Percentiles rank a stretch among this genome's conserved stretches.
phyloP scores from a whole-genome alignment of 768 basidiomycete species.

The Calvatia gigantea region DNA sequence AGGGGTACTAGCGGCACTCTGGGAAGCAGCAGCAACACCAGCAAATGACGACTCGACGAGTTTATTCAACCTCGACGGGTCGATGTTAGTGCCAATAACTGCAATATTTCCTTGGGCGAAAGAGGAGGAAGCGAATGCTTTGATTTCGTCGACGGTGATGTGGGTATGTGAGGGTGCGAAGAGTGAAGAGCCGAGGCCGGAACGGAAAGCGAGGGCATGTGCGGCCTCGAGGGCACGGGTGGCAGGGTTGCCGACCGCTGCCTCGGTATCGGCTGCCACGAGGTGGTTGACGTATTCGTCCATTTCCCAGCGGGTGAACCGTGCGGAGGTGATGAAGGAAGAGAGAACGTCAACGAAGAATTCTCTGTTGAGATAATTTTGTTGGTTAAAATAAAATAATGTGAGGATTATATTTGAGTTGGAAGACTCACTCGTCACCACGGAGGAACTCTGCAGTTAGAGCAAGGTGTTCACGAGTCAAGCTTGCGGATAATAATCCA shows the following conservation, averaged over 20 bases:
- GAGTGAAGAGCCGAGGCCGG: conserved; percentile 87
- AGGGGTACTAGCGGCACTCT: conserved; percentile 27
- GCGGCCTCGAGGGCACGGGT: conserved; percentile 81
- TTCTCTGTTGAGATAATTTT: conserved; percentile 40
- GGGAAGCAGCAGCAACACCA: conserved; percentile 33
- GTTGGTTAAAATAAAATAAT: background rate
- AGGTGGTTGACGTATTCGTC: conserved; percentile 71
- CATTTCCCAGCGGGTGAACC: conserved; percentile 77
- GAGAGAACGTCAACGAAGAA: conserved; percentile 91
- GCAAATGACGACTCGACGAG: conserved; percentile 72
- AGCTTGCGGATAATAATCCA: conserved; percentile 80
- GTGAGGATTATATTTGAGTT: background rate
- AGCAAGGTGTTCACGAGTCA: conserved; percentile 87
- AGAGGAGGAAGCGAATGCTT: conserved; percentile 65
- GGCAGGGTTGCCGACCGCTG: conserved; percentile 57
- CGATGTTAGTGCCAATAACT: conserved; percentile 85
- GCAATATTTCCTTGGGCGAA: conserved; percentile 82
- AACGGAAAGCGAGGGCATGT: conserved; percentile 90
- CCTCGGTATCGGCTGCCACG: conserved; percentile 64
- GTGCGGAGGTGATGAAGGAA: conserved; percentile 78
- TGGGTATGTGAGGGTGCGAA: conserved; percentile 72
- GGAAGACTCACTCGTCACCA: conserved; percentile 85
- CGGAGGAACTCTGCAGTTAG: conserved; percentile 93
- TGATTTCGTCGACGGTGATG: conserved; percentile 66
- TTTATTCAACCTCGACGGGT: conserved; percentile 60